Base-by-base conservation (phyloP, 2,329 filamentous ascomycete genomes). In the Fusarium bulbicola region DNA sequence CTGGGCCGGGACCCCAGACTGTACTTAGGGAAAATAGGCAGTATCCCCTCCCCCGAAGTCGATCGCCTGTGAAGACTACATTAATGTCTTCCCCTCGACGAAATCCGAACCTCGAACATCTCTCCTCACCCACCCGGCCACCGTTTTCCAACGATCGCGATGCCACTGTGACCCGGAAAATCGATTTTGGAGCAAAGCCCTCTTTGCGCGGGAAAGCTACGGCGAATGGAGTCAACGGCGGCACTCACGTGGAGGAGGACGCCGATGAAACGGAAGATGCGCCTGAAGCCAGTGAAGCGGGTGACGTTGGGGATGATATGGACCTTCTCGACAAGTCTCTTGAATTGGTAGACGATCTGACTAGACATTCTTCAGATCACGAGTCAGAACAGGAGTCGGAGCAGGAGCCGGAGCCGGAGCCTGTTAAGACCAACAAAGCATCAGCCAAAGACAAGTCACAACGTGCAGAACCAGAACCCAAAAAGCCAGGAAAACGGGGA, bases 31-130 rank as follows among this genome's bases (percentile, higher is more conserved):
- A 80, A 75, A 89, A 80, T 81, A 85, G 79, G 81, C 86, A 85
- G 52, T 80, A 83, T 24, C 82, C 88, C 74, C 73, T 86, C 15
- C 85, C 86, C 45, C 85, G 84, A 58, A 83, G 83, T 50, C 81
- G 84, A 64, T 93, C 91, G 6, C 92, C 92, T 3, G 85, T 88
- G 61, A 93, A 92, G 80, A 91, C 91, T 7, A 83, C 86, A 39
- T 84, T 90, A 32, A 83, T 85, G 18, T 89, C 88, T 5, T 92
- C 92, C 1, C 90, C 92, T 32, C 86, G 89, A 69, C 86, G 87
- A 63, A 90, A 90, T 74, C 89, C 88, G 9, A 87, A 87, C 53
- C 80, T 91, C 59, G 87, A 85, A 36, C 88, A 85, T 49, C 83
- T 84, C 24, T 88, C 88, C 18, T 89, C 86, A 21, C 86, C 88